Percentiles rank a stretch among this genome's conserved stretches.
phyloP scores from a whole-genome alignment of 495 filamentous ascomycete species.

The Penicillium lagena region DNA sequence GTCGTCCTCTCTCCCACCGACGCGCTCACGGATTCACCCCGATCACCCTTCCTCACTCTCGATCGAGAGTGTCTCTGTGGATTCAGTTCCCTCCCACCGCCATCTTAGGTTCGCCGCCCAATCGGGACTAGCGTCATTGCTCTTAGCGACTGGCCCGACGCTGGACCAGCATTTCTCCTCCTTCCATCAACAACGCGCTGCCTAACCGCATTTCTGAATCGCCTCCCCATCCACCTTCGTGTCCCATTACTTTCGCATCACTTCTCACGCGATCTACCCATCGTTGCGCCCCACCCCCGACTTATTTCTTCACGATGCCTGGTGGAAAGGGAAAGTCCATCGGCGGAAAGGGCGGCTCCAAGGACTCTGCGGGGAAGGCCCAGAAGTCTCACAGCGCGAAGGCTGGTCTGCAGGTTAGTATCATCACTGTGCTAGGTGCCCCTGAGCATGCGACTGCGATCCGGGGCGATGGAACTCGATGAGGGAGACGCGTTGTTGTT shows the following conservation, averaged over 20 bases:
- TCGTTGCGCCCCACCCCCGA: constrained; percentile 16
- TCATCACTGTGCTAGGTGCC: not conserved
- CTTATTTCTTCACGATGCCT: constrained; percentile 50
- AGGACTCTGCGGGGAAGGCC: constrained; percentile 68
- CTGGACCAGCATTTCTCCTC: constrained; percentile 44
- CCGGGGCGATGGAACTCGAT: not conserved
- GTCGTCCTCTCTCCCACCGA: no score
- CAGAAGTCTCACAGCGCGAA: constrained; percentile 98
- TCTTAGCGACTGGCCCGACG: constrained; percentile 37
- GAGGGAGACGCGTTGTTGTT: no score
- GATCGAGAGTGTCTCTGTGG: not conserved
- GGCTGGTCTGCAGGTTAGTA: constrained; percentile 94
- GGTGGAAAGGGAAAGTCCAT: constrained; percentile 93
- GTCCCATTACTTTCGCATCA: constrained; percentile 12
- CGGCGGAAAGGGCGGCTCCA: constrained; percentile 86
- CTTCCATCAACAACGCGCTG: constrained; percentile 47
- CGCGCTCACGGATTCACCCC: no score
- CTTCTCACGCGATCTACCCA: constrained; percentile 16
- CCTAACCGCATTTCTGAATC: constrained; percentile 24
- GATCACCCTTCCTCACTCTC: no score
- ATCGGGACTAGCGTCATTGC: constrained; percentile 35
- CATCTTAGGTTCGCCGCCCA: constrained; percentile 13
- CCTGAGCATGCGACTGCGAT: constrained; percentile 4
- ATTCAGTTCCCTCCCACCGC: not conserved
- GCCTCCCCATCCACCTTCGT: constrained; percentile 28